Base-by-base conservation (phyloP, 1,284 basidiomycete species). In the Cryptococcus jaspeensis region DNA sequence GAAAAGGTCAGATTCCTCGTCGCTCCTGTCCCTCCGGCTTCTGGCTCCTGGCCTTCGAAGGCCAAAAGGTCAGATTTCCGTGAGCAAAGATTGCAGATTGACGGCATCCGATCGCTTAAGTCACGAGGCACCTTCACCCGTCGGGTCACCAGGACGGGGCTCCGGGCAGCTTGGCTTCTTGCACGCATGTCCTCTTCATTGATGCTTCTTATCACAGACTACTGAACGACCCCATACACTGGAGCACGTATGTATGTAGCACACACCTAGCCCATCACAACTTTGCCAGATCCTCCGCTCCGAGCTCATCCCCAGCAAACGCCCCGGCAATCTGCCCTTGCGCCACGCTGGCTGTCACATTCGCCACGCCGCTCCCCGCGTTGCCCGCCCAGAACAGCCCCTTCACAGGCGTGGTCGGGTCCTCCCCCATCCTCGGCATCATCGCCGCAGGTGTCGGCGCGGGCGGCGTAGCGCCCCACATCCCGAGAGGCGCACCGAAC, bases 311-410 rank as follows among this genome's bases (percentile, higher is more conserved):
- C 13, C 54, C 69, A 54, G 64, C 66, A 3, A 56, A 43, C 1
- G 49, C 52, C 0, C 36, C 69, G 2, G 66, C 66, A 28, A 51
- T 48, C 55, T 65, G 64, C 16, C 67, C 69, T 43, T 71, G 69
- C 20, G 61, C 59, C 0, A 59, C 58, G 42, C 56, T 56, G 16
- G 66, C 20, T 8, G 62, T 53, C 22, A 67, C 58, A 54, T 71
- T 71, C 11, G 55, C 65, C 52, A 52, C 46, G 3, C 57, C 41
- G 23, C 54, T 58, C 0, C 69, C 69, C 37, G 57, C 55, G 48
- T 69, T 71, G 2, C 69, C 69, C 7, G 69, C 67, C 67, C 69
- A 71, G 53, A 67, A 69, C 49, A 71, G 28, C 2, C 69, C 69
- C 2, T 48, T 51, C 3, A 64, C 52, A 3, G 51, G 16, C 3